phyloP scores from a whole-genome alignment of 129 eudicot genomes.

The Erigeron canadensis region DNA sequence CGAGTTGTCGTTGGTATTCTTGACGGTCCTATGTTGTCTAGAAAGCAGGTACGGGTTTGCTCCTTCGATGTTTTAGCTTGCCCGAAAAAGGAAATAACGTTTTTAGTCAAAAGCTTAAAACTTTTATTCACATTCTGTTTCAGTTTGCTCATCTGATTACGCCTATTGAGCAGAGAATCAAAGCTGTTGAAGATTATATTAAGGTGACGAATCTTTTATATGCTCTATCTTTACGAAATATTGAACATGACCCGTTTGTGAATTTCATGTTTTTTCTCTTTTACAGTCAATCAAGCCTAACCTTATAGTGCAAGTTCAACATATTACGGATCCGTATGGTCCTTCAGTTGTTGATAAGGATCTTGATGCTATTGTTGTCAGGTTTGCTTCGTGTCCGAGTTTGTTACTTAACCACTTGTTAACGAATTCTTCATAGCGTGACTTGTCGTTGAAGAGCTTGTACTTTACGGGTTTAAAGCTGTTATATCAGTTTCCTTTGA shows the following conservation, averaged over 20 bases:
- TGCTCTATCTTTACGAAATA: background rate
- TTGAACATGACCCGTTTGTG: background rate
- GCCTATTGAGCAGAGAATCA: constrained; percentile 67
- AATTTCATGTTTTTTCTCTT: background rate
- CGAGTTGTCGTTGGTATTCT: constrained; percentile 84
- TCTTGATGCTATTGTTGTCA: constrained; percentile 91
- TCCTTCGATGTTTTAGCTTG: background rate
- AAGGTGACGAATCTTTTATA: constrained; percentile 49
- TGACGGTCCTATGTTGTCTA: constrained; percentile 81
- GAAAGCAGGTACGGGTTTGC: constrained; percentile 52
- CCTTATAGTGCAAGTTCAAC: constrained; percentile 73
- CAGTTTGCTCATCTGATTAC: constrained; percentile 79
- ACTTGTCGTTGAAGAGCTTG: background rate
- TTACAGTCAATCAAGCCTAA: constrained; percentile 82
- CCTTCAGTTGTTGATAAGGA: constrained; percentile 78
- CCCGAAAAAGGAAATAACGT: background rate
- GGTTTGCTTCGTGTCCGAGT: constrained; percentile 38
- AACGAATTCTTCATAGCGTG: background rate
- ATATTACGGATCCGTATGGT: constrained; percentile 87
- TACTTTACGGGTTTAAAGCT: background rate
- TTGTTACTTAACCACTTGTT: background rate
- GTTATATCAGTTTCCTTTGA: background rate
- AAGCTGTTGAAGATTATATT: constrained; percentile 65
- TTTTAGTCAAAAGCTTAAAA: background rate
- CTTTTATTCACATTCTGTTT: constrained; percentile 19